These are phyloP conservation scores for Pseudogymnoascus sp. DNA, from an alignment of 2,329 filamentous ascomycete species.

Conservation along the genomic window DNA sequence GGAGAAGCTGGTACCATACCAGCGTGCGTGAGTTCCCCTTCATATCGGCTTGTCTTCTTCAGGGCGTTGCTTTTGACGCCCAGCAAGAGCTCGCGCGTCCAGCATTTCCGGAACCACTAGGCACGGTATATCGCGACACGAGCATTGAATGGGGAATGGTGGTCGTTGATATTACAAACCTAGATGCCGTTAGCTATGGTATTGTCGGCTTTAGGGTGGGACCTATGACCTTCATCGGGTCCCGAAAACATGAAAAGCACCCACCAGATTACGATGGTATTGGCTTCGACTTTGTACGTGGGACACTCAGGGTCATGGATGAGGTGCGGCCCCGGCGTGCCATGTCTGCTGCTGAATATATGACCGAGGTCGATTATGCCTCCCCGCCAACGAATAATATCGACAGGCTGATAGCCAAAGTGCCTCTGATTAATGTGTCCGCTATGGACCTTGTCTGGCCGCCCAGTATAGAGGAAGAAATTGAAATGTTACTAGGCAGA, in stretches of 20 bases:
- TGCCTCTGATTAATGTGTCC: not conserved
- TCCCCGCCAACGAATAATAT: not conserved
- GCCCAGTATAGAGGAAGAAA: not conserved
- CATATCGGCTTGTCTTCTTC: conserved; percentile 16
- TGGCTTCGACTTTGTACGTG: not conserved
- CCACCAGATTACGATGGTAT: not conserved
- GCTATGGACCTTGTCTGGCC: not conserved
- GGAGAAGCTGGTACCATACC: conserved; percentile 16
- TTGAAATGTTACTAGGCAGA: not conserved
- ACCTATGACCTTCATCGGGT: conserved; percentile 13
- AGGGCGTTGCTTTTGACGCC: conserved; percentile 16
- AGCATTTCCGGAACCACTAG: conserved; percentile 16
- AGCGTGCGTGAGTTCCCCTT: conserved; percentile 17
- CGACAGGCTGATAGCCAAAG: not conserved
- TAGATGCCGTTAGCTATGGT: conserved; percentile 15
- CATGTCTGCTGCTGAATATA: not conserved
- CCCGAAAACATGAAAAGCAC: conserved; percentile 9
- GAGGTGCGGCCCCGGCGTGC: not conserved
- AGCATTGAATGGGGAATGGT: conserved; percentile 20
- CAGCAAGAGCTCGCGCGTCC: conserved; percentile 1
- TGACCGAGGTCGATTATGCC: not conserved
- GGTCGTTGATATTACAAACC: conserved; percentile 18
- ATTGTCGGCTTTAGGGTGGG: conserved; percentile 18
- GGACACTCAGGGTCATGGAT: not conserved
- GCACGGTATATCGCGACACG: conserved; percentile 19